Conservation (phyloP, 2,329 filamentous ascomycete genomes). For the Fusarium decemcellulare region DNA sequence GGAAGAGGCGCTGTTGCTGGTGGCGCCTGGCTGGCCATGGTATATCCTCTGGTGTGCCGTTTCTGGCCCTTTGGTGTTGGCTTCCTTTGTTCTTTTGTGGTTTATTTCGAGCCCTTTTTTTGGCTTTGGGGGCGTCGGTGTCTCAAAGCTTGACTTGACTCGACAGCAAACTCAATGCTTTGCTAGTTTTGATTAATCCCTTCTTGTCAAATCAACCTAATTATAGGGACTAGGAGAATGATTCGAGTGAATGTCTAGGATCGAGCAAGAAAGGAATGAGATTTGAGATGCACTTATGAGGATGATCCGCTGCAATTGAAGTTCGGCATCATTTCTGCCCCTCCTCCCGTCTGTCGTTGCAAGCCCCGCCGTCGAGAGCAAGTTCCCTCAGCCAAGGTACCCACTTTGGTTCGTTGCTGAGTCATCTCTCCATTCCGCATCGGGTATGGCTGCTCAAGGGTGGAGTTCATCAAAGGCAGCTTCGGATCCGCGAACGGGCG, state of each 20-base stretch:
- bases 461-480: not conserved
- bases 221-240: too few relatives aligned
- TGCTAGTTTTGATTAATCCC: too few relatives aligned
- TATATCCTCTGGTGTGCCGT: not conserved
- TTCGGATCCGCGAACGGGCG: conserved; percentile 6
- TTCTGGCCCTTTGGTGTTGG: not conserved
- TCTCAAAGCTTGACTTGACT: not conserved
- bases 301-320: too few relatives aligned
- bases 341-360: conserved; percentile 19
- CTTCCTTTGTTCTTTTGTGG: not conserved
- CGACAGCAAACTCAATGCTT: not conserved
- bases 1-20: conserved; percentile 59
- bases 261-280: too few relatives aligned
- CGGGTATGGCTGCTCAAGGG: not conserved
- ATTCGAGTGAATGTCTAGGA: too few relatives aligned
- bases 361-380: conserved; percentile 30
- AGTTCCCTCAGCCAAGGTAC: not conserved
- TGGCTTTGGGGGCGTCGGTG: not conserved
- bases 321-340: conserved; percentile 4
- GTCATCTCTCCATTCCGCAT: not conserved
- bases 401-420: conserved; percentile 13
- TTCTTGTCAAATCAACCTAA: too few relatives aligned
- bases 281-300: too few relatives aligned
- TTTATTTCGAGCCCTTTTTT: not conserved
- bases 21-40: conserved; percentile 30